Conservation (phyloP, 2,329 filamentous ascomycete genomes). For the Aspergillus vadensis region DNA sequence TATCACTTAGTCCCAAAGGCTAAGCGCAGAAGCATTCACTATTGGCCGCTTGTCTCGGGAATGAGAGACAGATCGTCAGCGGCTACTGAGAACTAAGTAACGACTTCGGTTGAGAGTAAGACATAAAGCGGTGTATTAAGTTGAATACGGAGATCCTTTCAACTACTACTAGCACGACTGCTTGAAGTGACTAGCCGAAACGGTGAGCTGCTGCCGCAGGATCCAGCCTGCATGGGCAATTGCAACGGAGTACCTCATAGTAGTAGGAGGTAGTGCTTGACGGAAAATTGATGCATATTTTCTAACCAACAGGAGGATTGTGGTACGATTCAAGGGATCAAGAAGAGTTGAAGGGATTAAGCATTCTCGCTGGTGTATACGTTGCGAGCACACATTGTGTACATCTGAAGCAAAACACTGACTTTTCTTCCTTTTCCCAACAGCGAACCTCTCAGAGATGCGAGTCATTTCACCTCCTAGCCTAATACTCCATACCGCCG, state of each 20-base stretch:
- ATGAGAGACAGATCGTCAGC: background rate
- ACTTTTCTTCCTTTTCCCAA: background rate
- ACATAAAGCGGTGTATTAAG: background rate
- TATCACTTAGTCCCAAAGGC: background rate
- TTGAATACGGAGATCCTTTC: background rate
- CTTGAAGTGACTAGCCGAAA: background rate
- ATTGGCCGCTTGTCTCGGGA: background rate
- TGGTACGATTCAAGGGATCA: background rate
- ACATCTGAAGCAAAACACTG: background rate
- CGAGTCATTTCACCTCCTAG: slow-evolving; percentile 22
- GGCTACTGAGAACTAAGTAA: background rate
- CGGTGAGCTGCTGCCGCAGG: background rate
- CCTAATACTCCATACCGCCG: background rate
- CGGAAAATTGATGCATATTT: background rate
- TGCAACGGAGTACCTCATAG: background rate
- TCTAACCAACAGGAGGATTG: background rate
- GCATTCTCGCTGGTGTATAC: background rate
- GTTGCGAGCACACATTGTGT: background rate
- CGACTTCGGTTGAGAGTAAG: background rate
- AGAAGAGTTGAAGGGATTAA: background rate
- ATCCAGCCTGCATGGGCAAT: background rate
- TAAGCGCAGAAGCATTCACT: background rate
- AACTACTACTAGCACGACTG: background rate
- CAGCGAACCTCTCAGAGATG: slow-evolving; percentile 13
- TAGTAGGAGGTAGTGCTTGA: background rate